phyloP scores from a whole-genome alignment of 805 yeast species.

The Candida rishiriensis region DNA sequence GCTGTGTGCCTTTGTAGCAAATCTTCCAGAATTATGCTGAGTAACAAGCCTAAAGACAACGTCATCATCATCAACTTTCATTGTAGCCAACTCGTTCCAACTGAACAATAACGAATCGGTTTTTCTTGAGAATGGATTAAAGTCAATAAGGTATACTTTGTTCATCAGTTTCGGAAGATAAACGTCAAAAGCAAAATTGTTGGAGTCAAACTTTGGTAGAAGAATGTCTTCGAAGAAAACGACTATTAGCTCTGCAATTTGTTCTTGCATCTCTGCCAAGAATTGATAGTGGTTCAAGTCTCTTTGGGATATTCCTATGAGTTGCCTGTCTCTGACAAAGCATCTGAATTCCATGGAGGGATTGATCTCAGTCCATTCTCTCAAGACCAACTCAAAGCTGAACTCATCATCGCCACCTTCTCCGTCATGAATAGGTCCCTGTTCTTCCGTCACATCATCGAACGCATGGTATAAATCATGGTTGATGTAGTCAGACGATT shows the following conservation, averaged over 20 bases:
- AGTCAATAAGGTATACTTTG: constrained; percentile 68
- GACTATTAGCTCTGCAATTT: constrained; percentile 44
- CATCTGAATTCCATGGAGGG: constrained; percentile 92
- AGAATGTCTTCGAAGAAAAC: constrained; percentile 50
- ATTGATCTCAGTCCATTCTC: constrained; percentile 78
- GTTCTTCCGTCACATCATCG: constrained; percentile 33
- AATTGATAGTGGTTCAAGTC: constrained; percentile 81
- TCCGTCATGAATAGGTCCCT: constrained; percentile 21
- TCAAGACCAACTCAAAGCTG: constrained; percentile 53
- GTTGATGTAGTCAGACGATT: constrained; percentile 81
- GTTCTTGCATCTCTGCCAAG: constrained; percentile 46
- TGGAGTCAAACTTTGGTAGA: constrained; percentile 46
- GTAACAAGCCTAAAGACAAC: constrained; percentile 64
- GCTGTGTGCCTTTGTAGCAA: constrained; percentile 76
- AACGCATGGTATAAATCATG: constrained; percentile 80
- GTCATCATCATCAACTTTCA: constrained; percentile 29
- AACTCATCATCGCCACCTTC: constrained; percentile 20
- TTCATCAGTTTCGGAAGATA: constrained; percentile 75
- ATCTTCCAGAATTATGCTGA: constrained; percentile 66
- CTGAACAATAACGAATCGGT: constrained; percentile 77
- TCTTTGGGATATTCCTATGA: constrained; percentile 79
- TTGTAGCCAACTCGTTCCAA: constrained; percentile 70
- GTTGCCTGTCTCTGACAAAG: constrained; percentile 59
- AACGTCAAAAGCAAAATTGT: constrained; percentile 67
- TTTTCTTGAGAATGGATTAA: constrained; percentile 77